Base-by-base conservation (phyloP, 306 rosid species). In the Cicer bijugum region DNA sequence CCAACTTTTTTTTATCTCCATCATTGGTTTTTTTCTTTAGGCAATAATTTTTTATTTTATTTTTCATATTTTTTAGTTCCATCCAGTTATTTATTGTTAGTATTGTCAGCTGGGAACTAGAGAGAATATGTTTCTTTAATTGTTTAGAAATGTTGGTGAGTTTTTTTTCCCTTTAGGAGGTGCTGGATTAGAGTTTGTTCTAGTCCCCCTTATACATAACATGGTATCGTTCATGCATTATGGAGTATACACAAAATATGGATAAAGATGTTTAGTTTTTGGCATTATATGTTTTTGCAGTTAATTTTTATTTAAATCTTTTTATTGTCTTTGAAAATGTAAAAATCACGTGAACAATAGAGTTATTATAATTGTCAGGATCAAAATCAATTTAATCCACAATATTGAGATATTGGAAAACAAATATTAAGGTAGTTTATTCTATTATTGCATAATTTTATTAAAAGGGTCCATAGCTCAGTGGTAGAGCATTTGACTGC, bases 221-320 rank as follows among this genome's bases (percentile, higher is more conserved):
- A 42, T 58, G 84, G 75, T 51, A 15, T 70, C 55, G 78, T 57
- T 20, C 61, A 12, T 51, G 67, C 46, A 40, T 68, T 59, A 67
- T 80, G 28, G 28, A 23, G 28, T 23, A 23, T 28, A 28, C 33
- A 28, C 33, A 28, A 28, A 28, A 28, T 28, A 28, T 28, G 33
- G 4, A 28, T 28, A 28, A 28, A 28, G 3, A 2, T 28, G 33
- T 28, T 28, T 28, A 2, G 33, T 28, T 28, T 28, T 28, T 74
- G 57, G 14, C 44, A 40, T 1, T 40, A 40, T 40, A 40, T 40
- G 6, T 8, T 6, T 40, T 40, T 28, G 33, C 33, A 28, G 44
- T 40, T 40, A 40, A 8, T 40, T 40, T 40, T 40, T 40, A 28
- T 28, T 28, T 28, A 28, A 28, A 28, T 28, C 33, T 28, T 28